Evolutionary conservation across 345 rosid genomes (phyloP), one percentile per base, ranked within the genome.

Genomic region (Eucalyptus urophylla): DNA sequence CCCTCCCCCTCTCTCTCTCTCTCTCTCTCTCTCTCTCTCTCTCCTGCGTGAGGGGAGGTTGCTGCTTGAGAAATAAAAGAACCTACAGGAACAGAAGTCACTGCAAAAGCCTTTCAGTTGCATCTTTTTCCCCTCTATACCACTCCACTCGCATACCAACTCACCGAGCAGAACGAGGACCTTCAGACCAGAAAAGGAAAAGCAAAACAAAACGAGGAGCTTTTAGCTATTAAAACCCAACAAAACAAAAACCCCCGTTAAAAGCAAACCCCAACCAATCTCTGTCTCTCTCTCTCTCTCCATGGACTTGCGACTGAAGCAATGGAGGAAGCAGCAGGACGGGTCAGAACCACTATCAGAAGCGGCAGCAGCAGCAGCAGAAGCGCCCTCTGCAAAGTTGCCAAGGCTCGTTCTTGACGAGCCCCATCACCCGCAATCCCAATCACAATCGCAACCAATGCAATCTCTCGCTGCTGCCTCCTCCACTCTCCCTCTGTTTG

Each of bases 281-380:
- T 51, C 51, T 49, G 3, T 45, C 54, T 49, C 83, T 88, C 67
- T 49, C 83, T 91, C 88, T 89, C 89, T 89, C 90, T 88, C 91
- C 86, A 33, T 88, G 99, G 99, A 98, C 94, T 96, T 94, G 93
- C 96, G 95, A 91, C 95, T 95, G 96, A 97, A 97, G 94, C 97
- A 96, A 92, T 95, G 99, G 99, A 94, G 50, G 91, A 47, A 45
- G 86, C 51, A 87, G 88, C 72, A 86, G 60, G 89, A 90, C 47
- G 94, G 92, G 95, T 93, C 98, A 95, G 96, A 94, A 72, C 94
- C 94, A 88, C 95, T 62, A 92, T 72, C 72, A 88, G 14, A 27
- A 88, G 54, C 89, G 83, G 54, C 89, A 33, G 14, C 86, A 88
- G 44, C 88, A n/a, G 14, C 89, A 56, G 14, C 89, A 56, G 53